Evolutionary conservation across 2,329 filamentous ascomycete genomes (phyloP).

Genomic region (Volutella citrinella): DNA sequence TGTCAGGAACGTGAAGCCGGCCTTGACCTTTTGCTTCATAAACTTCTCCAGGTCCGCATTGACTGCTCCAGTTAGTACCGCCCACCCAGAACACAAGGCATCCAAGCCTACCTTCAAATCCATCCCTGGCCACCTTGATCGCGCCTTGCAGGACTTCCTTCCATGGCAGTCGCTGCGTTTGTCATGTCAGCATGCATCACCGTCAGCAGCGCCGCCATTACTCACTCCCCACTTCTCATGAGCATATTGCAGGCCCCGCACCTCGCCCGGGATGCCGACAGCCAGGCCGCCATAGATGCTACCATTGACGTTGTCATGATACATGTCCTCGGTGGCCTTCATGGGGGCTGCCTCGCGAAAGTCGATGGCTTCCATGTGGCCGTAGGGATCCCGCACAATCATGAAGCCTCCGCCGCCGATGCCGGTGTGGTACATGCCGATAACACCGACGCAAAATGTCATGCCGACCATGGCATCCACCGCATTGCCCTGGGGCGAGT

Average conservation of each 20-base stretch:
- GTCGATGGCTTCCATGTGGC: constrained; percentile 82
- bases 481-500: constrained; percentile 60
- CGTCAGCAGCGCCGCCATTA: no score
- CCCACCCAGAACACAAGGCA: no score
- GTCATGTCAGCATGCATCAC: constrained; percentile 7
- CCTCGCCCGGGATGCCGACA: constrained; percentile 68
- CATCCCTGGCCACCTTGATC: constrained; percentile 68
- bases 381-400: constrained; percentile 69
- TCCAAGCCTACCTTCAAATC: constrained; percentile 57
- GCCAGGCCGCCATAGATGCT: constrained; percentile 73
- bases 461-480: constrained; percentile 74
- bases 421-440: constrained; percentile 76
- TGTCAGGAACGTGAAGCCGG: constrained; percentile 59
- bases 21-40: constrained; percentile 53
- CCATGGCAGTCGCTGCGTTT: constrained; percentile 58
- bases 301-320: constrained; percentile 61
- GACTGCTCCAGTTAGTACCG: constrained; percentile 40
- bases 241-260: constrained; percentile 75
- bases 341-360: constrained; percentile 87
- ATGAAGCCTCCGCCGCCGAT: constrained; percentile 92
- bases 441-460: constrained; percentile 71
- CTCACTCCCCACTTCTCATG: constrained; percentile 67
- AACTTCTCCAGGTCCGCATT: constrained; percentile 72
- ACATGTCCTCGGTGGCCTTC: constrained; percentile 83
- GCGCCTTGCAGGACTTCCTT: constrained; percentile 70